These are phyloP conservation scores for Rhodamnia argentea DNA, from an alignment of 345 rosid genomes.

Conservation along the genomic window DNA sequence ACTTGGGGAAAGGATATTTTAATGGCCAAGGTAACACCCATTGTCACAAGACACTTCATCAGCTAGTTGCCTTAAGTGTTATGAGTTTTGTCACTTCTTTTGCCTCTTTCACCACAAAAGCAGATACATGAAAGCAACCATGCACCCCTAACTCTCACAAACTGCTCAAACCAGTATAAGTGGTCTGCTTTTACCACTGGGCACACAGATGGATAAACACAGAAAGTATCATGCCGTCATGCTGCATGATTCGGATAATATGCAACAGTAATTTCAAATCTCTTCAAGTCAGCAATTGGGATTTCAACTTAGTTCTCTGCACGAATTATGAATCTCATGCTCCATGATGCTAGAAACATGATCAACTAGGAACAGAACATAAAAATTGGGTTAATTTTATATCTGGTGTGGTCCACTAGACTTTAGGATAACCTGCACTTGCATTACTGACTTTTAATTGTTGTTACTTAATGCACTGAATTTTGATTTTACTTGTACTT, in stretches of 20 bases:
- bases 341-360: background rate
- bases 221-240: background rate
- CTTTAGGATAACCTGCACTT: background rate
- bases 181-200: background rate
- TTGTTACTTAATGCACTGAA: background rate
- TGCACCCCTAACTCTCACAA: background rate
- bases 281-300: background rate
- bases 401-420: background rate
- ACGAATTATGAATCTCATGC: background rate
- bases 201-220: background rate
- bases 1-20: background rate
- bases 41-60: background rate
- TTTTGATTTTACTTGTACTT: background rate
- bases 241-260: background rate
- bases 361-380: background rate
- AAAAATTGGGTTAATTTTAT: background rate
- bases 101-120: background rate
- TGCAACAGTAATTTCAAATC: background rate
- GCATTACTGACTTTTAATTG: background rate
- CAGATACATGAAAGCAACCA: background rate
- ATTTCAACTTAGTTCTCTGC: background rate
- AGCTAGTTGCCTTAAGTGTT: background rate
- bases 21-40: background rate
- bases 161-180: background rate
- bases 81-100: background rate